Evolutionary conservation across 495 filamentous ascomycete genomes (phyloP), one percentile per base, ranked within the genome.

Genomic region (Astrocystis sublimbata): DNA sequence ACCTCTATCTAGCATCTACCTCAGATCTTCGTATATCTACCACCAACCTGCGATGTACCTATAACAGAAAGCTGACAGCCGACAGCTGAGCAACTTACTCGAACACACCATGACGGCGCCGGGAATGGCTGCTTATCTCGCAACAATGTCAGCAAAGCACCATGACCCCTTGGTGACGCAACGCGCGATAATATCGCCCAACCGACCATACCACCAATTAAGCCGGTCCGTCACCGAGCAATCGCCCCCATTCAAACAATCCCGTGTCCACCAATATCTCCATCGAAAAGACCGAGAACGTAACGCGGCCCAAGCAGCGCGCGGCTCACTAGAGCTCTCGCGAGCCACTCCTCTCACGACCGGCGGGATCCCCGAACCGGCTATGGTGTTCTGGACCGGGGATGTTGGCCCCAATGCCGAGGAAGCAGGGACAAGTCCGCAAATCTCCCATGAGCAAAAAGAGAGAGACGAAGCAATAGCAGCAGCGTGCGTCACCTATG

Each of bases 181-280:
- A 45, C 56, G 53, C 30, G 64, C 62, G 13, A 46, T 69, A 19
- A 66, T 71, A 49, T 75, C 77, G 24, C 72, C 76, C 50, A 70
- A 73, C 28, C 77, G 75, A 46, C 75, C 78, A 41, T 73, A 76
- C 45, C 81, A 84, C 61, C 76, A 79, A 59, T 72, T 81, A 45
- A 75, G 73, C 52, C 77, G 78, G 10, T 83, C 81, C 35, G 79
- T 82, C 50, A 75, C 76, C 51, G 80, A 85, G 61, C 65, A 81
- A 50, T 79, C 81, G 33, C 74, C 76, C 33, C 73, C 81, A n/a
- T 73, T 79, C 63, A 77, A 75, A 58, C 70, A 75, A 38, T 74
- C 76, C 56, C 77, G 79, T 43, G 77, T 63, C 57, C 73, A 78
- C 64, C 72, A 78, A 35, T 65, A 74, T 69, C 62, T 67, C 64